These are phyloP conservation scores for Asparagopsis taxiformis DNA, from an alignment of 31 red algal species.

Conservation along the genomic window DNA sequence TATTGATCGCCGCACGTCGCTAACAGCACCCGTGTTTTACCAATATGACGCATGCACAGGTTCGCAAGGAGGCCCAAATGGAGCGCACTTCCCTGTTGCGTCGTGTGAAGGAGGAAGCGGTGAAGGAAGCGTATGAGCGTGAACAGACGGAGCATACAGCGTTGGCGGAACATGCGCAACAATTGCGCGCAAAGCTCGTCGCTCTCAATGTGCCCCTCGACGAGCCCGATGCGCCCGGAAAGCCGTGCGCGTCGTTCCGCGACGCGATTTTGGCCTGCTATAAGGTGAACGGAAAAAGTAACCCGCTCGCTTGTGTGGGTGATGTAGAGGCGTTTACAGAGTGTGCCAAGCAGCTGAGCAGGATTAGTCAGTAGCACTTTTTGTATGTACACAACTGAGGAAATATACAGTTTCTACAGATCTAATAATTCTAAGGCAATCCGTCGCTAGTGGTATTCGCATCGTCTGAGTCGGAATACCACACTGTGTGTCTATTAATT, in stretches of 20 bases:
- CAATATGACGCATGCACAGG: too few species aligned
- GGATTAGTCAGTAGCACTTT: conserved; percentile 36
- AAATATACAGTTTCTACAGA: conserved; percentile 11
- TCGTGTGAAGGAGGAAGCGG: conserved; percentile 36
- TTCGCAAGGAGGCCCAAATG: conserved; percentile 56
- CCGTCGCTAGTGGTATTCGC: not conserved
- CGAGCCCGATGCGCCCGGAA: not conserved
- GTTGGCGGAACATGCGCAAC: conserved; percentile 6
- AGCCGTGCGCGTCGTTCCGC: conserved; percentile 54
- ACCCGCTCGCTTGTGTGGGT: conserved; percentile 49
- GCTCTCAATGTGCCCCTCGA: conserved; percentile 28
- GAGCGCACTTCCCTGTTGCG: conserved; percentile 38
- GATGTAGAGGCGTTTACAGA: conserved; percentile 75
- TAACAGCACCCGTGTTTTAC: too few species aligned
- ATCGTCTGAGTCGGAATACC: not conserved
- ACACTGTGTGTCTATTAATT: not conserved
- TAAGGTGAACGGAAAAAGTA: conserved; percentile 37
- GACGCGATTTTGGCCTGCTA: conserved; percentile 47
- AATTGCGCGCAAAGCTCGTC: conserved; percentile 33
- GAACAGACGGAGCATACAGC: conserved; percentile 35
- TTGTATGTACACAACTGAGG: conserved; percentile 25
- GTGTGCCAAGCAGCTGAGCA: conserved; percentile 70
- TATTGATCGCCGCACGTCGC: too few species aligned
- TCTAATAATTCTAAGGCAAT: conserved; percentile 22
- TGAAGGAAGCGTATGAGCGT: conserved; percentile 47